phyloP scores from a whole-genome alignment of 495 filamentous ascomycete genomes.

The Antarctomyces pellizariae region DNA sequence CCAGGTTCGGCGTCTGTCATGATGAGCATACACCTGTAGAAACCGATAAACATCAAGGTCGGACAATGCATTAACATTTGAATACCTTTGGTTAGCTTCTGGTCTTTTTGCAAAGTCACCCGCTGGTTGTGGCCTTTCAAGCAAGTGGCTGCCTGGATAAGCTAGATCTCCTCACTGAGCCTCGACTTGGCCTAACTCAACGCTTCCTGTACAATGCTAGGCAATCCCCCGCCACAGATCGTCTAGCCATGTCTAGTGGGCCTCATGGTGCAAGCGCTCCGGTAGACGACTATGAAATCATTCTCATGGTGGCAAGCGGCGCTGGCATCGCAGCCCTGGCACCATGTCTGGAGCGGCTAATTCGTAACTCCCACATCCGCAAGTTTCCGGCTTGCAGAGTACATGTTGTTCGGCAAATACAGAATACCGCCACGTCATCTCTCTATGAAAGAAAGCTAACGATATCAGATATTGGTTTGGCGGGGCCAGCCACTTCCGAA shows the following conservation, averaged over 20 bases:
- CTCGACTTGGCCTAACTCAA: slow-evolving; percentile 10
- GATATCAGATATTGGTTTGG: background rate
- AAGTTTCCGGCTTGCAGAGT: slow-evolving; percentile 8
- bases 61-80: slow-evolving; percentile 20
- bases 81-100: slow-evolving; percentile 15
- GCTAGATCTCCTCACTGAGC: slow-evolving; percentile 8
- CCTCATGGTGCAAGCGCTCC: slow-evolving; percentile 4
- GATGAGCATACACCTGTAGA: slow-evolving; percentile 11
- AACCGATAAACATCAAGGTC: slow-evolving; percentile 13
- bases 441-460: slow-evolving; percentile 1
- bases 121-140: slow-evolving; percentile 6
- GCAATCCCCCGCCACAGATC: slow-evolving; percentile 1
- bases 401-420: slow-evolving; percentile 16
- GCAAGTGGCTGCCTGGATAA: slow-evolving; percentile 2
- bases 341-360: slow-evolving; percentile 5
- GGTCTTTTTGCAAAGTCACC: slow-evolving; percentile 9
- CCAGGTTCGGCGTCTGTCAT: no score
- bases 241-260: slow-evolving; percentile 5
- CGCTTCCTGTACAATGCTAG: slow-evolving; percentile 8
- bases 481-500: slow-evolving; percentile 2
- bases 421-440: slow-evolving; percentile 7
- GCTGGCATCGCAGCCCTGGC: slow-evolving; percentile 4
- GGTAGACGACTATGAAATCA: slow-evolving; percentile 3
- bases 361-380: slow-evolving; percentile 3
- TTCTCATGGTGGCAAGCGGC: slow-evolving; percentile 4